Base-by-base conservation (phyloP, 2,329 filamentous ascomycete genomes). In the Ascomycota sp. region DNA sequence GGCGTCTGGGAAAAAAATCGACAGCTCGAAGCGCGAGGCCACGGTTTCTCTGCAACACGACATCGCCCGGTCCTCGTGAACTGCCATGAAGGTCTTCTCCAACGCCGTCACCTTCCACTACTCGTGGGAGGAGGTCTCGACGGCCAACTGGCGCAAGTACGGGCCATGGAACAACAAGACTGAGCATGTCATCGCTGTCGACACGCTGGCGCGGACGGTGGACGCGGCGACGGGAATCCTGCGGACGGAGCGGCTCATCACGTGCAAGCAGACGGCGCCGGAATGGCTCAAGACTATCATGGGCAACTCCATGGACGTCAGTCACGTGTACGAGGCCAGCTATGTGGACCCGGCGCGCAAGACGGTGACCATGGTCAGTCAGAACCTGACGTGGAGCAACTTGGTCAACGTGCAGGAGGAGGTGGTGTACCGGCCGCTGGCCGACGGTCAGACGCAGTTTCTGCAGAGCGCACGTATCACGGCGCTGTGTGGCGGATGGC, bases 131-230 rank as follows among this genome's bases (percentile, higher is more conserved):
- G 86, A 95, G 56, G 89, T 98, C 27, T 92, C 83, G 24, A 83
- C 82, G 10, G 83, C 80, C 52, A 98, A 98, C 67, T 98, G 89
- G 89, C 77, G 75, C 46, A 98, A 98, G 57, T 98, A 98, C 60
- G 91, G 82, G 49, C 86, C 86, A 13, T 95, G 89, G 86, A 98
- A 98, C 62, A 79, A 93, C 55, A 89, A 92, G 60, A 84, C 80
- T n/a, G 81, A 83, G 29, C 89, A 98, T 56, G 89, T 98, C 43
- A 73, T 91, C 43, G 84, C 82, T 43, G 89, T 95, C 48, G 89
- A 98, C 60, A 95, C 86, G 10, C 58, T 98, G 46, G 76, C 73
- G 35, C 79, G 89, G 31, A 43, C 44, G 33, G 61, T 72, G 52
- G 65, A 72, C 45, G 51, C 61, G 2, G 51, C 50, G 16, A 71